Evolutionary conservation across 495 filamentous ascomycete genomes (phyloP).

Genomic region (Penicillium maclennaniae): DNA sequence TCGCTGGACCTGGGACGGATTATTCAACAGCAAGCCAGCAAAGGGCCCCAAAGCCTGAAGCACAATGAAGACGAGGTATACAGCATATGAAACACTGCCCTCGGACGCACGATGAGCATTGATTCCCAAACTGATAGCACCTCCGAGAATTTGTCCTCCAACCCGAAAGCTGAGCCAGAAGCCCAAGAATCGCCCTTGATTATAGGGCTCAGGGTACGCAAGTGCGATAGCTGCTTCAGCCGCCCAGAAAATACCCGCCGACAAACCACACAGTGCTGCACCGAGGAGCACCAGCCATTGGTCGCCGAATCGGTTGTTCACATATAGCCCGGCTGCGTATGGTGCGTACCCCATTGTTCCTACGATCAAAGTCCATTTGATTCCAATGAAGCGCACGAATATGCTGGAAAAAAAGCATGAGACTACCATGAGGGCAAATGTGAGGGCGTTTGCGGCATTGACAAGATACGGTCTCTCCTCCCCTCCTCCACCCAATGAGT

Average conservation of each 20-base stretch:
- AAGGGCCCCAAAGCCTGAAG: conserved; percentile 56
- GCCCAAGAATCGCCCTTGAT: conserved; percentile 55
- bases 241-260: conserved; percentile 65
- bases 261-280: conserved; percentile 60
- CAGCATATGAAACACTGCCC: conserved; percentile 59
- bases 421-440: conserved; percentile 63
- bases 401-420: conserved; percentile 55
- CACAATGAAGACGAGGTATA: conserved; percentile 59
- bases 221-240: conserved; percentile 63
- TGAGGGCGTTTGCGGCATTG: conserved; percentile 65
- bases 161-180: conserved; percentile 62
- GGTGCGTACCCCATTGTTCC: conserved; percentile 65
- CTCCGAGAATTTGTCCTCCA: conserved; percentile 60
- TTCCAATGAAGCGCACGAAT: conserved; percentile 56
- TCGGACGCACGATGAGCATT: conserved; percentile 50
- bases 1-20: conserved; percentile 52
- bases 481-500: conserved; percentile 64
- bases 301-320: conserved; percentile 60
- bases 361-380: conserved; percentile 60
- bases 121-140: conserved; percentile 58
- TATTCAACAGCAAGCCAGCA: conserved; percentile 50
- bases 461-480: conserved; percentile 59
- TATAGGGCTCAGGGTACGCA: conserved; percentile 60
- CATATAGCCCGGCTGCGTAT: conserved; percentile 62
- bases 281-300: conserved; percentile 63